Conservation (phyloP, 331 rosid species). For the Acacia concinna region DNA sequence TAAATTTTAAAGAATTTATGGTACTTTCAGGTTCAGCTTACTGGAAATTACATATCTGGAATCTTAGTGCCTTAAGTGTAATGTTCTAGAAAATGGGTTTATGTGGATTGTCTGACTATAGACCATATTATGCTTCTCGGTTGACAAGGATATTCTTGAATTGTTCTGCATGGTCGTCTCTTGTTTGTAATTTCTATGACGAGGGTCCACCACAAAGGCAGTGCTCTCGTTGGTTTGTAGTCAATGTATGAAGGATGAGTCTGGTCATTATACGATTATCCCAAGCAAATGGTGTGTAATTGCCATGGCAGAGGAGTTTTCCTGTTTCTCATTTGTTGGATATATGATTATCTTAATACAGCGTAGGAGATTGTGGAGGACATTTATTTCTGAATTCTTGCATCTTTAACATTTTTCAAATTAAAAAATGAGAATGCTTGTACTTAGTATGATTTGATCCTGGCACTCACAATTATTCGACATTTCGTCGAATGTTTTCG, state of each 20-base stretch:
- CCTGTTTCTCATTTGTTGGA: background rate
- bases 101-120: background rate
- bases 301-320: background rate
- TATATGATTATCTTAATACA: background rate
- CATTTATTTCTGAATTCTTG: background rate
- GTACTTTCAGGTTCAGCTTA: background rate
- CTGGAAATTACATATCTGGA: background rate
- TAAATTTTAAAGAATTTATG: background rate
- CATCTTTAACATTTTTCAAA: background rate
- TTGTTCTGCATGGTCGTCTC: background rate
- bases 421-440: background rate
- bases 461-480: background rate
- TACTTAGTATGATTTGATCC: background rate
- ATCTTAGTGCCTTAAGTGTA: background rate
- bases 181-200: background rate
- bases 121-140: background rate
- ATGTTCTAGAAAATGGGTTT: background rate
- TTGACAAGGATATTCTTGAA: constrained; percentile 7
- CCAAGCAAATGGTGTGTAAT: background rate
- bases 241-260: background rate
- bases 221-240: background rate
- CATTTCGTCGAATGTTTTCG: background rate
- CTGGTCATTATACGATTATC: background rate
- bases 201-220: background rate
- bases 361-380: background rate